phyloP scores from a whole-genome alignment of 495 filamentous ascomycete genomes.

The Cercophora scortea region DNA sequence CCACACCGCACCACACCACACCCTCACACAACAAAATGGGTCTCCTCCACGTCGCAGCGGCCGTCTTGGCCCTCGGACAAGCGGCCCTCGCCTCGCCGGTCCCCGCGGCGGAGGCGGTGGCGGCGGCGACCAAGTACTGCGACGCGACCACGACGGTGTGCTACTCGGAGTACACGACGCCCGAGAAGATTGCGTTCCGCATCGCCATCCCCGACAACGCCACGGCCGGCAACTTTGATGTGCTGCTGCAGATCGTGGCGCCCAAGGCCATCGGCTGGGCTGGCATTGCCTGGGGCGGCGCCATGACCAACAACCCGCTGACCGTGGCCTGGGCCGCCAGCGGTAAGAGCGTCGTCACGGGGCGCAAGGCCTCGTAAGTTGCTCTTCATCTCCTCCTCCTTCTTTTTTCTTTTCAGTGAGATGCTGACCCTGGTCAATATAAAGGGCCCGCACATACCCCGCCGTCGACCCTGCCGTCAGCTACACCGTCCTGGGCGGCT shows the following conservation, averaged over 20 bases:
- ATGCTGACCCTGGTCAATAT: not conserved
- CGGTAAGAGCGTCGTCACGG: constrained; percentile 17
- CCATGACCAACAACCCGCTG: constrained; percentile 34
- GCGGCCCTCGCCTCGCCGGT: constrained; percentile 11
- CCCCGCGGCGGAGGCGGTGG: constrained; percentile 7
- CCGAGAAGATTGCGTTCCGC: constrained; percentile 23
- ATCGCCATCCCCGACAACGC: constrained; percentile 33
- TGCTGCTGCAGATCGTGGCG: constrained; percentile 29
- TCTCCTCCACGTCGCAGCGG: constrained; percentile 18
- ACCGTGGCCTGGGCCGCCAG: constrained; percentile 29
- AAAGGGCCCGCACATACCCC: constrained; percentile 23
- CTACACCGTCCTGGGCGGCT: constrained; percentile 19
- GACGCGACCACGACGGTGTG: constrained; percentile 25
- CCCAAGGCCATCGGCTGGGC: constrained; percentile 32
- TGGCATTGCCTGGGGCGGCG: constrained; percentile 29
- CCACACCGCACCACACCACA: too few relatives aligned
- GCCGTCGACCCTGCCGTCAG: constrained; percentile 12
- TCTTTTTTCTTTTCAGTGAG: too few relatives aligned
- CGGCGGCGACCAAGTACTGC: constrained; percentile 21
- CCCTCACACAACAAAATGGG: constrained; percentile 15
- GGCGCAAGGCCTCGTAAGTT: constrained; percentile 18
- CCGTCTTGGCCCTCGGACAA: constrained; percentile 16
- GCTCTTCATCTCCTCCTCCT: too few relatives aligned
- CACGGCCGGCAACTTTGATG: constrained; percentile 22
- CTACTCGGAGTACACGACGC: constrained; percentile 27